These are phyloP conservation scores for Cordyceps pruinosa DNA, from an alignment of 2,329 filamentous ascomycete species.

Conservation along the genomic window DNA sequence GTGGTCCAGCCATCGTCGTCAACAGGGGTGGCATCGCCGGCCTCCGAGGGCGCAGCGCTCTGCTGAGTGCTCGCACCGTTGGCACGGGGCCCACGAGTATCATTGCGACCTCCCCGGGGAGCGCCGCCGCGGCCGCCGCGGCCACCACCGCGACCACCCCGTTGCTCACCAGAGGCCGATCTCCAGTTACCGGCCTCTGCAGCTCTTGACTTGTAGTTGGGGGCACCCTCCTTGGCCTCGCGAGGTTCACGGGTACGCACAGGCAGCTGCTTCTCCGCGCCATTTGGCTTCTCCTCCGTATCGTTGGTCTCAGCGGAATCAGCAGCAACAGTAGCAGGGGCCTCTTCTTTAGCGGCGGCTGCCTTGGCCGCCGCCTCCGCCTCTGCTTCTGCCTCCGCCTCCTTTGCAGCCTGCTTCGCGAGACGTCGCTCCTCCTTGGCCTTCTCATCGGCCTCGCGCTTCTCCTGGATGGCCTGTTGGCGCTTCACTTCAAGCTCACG, in stretches of 20 bases:
- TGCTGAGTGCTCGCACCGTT: conserved; percentile 40
- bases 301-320: conserved; percentile 18
- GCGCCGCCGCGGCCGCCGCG: conserved; percentile 32
- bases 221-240: conserved; percentile 38
- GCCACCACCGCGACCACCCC: conserved; percentile 34
- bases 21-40: conserved; percentile 30
- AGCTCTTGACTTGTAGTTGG: conserved; percentile 47
- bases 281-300: conserved; percentile 17
- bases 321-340: background rate
- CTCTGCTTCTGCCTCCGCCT: conserved; percentile 34
- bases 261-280: conserved; percentile 41
- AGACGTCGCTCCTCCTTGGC: conserved; percentile 65
- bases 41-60: conserved; percentile 28
- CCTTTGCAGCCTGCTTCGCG: conserved; percentile 51
- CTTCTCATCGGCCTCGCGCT: conserved; percentile 83
- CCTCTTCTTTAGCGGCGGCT: conserved; percentile 23
- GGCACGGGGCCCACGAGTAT: conserved; percentile 39
- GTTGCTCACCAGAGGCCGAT: conserved; percentile 41
- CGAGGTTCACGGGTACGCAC: conserved; percentile 27
- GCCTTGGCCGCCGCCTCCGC: conserved; percentile 28
- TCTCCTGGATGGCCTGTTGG: conserved; percentile 64
- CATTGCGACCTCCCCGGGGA: conserved; percentile 27
- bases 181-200: conserved; percentile 56
- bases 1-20: conserved; percentile 62
- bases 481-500: conserved; percentile 86